Evolutionary conservation across 306 rosid genomes (phyloP), one percentile per base, ranked within the genome.

Genomic region (Prunus padus): DNA sequence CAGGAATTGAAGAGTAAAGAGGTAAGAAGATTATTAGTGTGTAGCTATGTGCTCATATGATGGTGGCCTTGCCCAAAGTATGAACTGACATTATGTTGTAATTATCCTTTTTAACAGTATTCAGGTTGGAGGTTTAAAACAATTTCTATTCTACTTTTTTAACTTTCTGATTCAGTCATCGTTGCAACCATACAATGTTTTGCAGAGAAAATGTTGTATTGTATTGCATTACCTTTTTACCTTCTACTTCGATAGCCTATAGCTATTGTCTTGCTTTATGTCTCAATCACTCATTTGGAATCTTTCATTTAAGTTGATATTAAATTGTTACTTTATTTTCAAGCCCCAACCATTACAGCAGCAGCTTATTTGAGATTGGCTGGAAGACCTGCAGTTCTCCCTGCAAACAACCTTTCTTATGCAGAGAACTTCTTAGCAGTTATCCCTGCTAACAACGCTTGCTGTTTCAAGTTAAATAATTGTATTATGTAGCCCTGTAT

Each of bases 1-100:
- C 98, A 92, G 75, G 98, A 95, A 40, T 82, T 95, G 86, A 95
- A 95, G 87, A 96, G 88, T 77, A 95, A 95, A 86, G 98, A 92
- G 97, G 97, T 95, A 65, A 85, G 87, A 61, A 70, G 67, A 79
- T 67, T 18, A 47, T 73, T 60, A 50, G 57, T 61, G 40, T 30
- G 45, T 31, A 52, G 70, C 49, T 67, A 8, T 63, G 18, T 65
- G 25, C 10, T 63, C 26, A 63, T 11, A 51, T 76, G 31, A 50
- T 71, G 67, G 75, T 37, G 46, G 37, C 54, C 51, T 49, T 72
- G 33, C 42, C 33, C 26, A 54, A 47, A 37, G 11, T 42, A 12
- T 55, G 71, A 63, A 73, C 28, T 26, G 3, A 14, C n/a, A 46
- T 69, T 22, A 31, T 80, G 60, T 8, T 50, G 40, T 46, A 3